Conservation (phyloP, 495 filamentous ascomycete species). For the Penicillium cosmopolitanum region DNA sequence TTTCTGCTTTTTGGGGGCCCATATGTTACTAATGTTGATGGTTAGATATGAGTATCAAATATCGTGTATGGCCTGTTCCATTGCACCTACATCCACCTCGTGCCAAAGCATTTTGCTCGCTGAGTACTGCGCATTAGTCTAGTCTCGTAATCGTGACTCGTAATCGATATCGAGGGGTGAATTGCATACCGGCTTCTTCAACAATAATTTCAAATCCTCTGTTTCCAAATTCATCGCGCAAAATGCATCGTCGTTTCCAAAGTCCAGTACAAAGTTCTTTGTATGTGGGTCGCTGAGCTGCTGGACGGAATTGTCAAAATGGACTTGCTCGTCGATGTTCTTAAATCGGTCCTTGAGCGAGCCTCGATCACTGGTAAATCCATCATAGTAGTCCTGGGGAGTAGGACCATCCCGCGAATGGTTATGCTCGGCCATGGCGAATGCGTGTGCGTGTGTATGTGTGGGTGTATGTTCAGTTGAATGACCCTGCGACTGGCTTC, state of each 20-base stretch:
- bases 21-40: slow-evolving; percentile 61
- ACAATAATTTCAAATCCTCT: slow-evolving; percentile 45
- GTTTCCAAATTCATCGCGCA: slow-evolving; percentile 61
- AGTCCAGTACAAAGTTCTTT: slow-evolving; percentile 72
- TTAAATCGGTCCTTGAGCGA: slow-evolving; percentile 44
- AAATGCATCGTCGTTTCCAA: slow-evolving; percentile 64
- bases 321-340: slow-evolving; percentile 56
- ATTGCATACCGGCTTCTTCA: slow-evolving; percentile 39
- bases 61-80: not conserved
- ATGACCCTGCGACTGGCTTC: no score
- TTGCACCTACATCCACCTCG: slow-evolving; percentile 70
- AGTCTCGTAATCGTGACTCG: no score
- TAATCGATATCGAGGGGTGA: no score
- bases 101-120: slow-evolving; percentile 48
- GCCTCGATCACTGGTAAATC: slow-evolving; percentile 25
- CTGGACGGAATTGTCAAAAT: slow-evolving; percentile 47
- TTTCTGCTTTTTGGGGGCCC: slow-evolving; percentile 65
- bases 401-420: slow-evolving; percentile 20
- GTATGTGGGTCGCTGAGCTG: slow-evolving; percentile 44
- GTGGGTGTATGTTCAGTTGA: not conserved
- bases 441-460: not conserved
- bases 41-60: slow-evolving; percentile 6
- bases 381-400: slow-evolving; percentile 44
- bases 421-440: slow-evolving; percentile 20
- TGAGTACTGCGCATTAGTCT: slow-evolving; percentile 8